Evolutionary conservation across 2,329 filamentous ascomycete species (phyloP), one percentile per base, ranked within the genome.

Genomic region (Ambrosiella xylebori): DNA sequence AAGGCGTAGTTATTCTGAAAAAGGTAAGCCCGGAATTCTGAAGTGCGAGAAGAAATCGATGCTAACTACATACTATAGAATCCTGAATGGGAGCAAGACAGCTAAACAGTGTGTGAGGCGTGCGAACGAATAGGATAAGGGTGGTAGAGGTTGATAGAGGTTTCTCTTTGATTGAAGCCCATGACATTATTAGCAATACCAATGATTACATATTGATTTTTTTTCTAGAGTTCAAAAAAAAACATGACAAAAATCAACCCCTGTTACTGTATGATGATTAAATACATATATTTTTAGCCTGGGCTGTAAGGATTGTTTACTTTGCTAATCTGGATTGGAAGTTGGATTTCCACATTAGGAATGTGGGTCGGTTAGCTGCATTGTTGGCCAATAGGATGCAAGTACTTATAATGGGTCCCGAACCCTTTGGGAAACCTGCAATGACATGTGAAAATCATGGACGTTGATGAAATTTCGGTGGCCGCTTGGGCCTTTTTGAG

Each of bases 1-100:
- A 98, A 73, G 93, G 93, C 38, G 76, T 98, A 66, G 91, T 96
- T 59, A 97, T 98, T 70, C 75, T 98, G 71, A 85, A 86, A 77
- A 97, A 97, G 88, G 91, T 95, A 78, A 72, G 80, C 64, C 36
- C 6, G 13, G 19, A 15, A 2, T 11, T 51, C 19, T 51, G 13
- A 9, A 50, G 15, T n/a, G n/a, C 13, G 40, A 19, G 51, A 37
- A 11, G n/a, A 39, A 5, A 49, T 37, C 15, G 9, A 47, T 54
- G 27, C 57, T 58, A 54, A 54, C 51, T 11, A 40, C 41, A 13
- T 40, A 9, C 35, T 50, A 11, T 45, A 57, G 57, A 59, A 61
- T 49, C 59, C 54, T 39, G 57, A 59, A 19, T 61, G 59, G 59
- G 47, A 50, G 27, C 50, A 61, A 15, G 57, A 58, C 15, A 60